These are phyloP conservation scores for Saccharomyces hybrid DNA, from an alignment of 1,139 yeast genomes.

Conservation along the genomic window DNA sequence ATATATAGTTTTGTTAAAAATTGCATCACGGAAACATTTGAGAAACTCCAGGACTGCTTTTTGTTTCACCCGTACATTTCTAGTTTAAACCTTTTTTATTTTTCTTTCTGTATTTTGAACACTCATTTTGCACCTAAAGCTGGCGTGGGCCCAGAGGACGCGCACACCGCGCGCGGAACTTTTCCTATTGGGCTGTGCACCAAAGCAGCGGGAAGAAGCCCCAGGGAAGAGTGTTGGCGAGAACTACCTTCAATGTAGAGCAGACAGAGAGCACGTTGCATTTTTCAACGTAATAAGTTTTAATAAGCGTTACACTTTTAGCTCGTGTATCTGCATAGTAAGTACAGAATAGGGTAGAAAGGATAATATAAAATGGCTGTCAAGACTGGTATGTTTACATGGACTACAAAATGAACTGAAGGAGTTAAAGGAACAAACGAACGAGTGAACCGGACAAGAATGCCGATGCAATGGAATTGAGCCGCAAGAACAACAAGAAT, in stretches of 20 bases:
- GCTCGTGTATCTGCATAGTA: neutral
- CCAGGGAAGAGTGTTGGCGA: neutral
- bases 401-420: neutral
- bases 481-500: neutral
- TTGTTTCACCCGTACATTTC: neutral
- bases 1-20: neutral
- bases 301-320: neutral
- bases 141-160: neutral
- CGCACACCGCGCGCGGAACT: neutral
- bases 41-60: no score
- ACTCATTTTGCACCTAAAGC: no score
- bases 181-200: neutral
- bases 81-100: no score
- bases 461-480: neutral
- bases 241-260: neutral
- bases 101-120: no score
- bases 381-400: slow-evolving; percentile 27
- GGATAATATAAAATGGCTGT: slow-evolving; percentile 24
- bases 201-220: neutral
- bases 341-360: neutral
- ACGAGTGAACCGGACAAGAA: neutral
- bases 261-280: neutral
- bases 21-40: no score
- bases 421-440: neutral
- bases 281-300: neutral